phyloP scores from a whole-genome alignment of 352 stramenopile species.

The Phytophthora meadii region DNA sequence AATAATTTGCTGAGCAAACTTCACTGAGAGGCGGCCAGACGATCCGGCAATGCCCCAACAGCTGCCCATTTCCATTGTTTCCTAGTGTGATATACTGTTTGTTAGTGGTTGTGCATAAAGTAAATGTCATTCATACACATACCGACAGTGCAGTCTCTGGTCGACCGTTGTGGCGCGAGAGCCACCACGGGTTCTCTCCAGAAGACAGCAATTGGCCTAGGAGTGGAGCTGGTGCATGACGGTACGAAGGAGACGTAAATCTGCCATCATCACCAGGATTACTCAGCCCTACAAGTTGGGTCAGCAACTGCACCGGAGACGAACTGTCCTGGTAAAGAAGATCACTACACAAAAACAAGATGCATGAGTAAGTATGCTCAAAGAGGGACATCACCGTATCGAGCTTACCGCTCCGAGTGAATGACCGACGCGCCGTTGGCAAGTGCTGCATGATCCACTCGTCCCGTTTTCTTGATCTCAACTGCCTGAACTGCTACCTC shows the following conservation, averaged over 20 bases:
- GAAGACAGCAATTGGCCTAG: slow-evolving; percentile 49
- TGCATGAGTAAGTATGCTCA: not conserved
- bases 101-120: slow-evolving; percentile 4
- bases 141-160: slow-evolving; percentile 85
- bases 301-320: slow-evolving; percentile 42
- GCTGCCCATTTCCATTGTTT: slow-evolving; percentile 87
- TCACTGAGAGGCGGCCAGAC: slow-evolving; percentile 75
- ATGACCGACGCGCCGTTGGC: slow-evolving; percentile 73
- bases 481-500: slow-evolving; percentile 60
- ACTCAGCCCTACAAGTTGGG: slow-evolving; percentile 38
- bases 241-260: slow-evolving; percentile 73
- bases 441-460: slow-evolving; percentile 71
- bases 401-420: slow-evolving; percentile 55
- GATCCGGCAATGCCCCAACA: slow-evolving; percentile 77
- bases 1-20: slow-evolving; percentile 72
- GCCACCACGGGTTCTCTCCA: slow-evolving; percentile 73
- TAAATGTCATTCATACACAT: slow-evolving; percentile 43
- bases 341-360: slow-evolving; percentile 49
- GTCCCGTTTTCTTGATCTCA: slow-evolving; percentile 64
- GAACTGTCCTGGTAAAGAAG: slow-evolving; percentile 48
- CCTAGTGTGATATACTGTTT: slow-evolving; percentile 32
- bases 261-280: slow-evolving; percentile 14
- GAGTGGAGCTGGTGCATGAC: slow-evolving; percentile 45
- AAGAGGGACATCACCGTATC: not conserved
- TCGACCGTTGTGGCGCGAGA: slow-evolving; percentile 75